Evolutionary conservation across 148 eudicot species (phyloP).

Genomic region (Limonium bicolor): DNA sequence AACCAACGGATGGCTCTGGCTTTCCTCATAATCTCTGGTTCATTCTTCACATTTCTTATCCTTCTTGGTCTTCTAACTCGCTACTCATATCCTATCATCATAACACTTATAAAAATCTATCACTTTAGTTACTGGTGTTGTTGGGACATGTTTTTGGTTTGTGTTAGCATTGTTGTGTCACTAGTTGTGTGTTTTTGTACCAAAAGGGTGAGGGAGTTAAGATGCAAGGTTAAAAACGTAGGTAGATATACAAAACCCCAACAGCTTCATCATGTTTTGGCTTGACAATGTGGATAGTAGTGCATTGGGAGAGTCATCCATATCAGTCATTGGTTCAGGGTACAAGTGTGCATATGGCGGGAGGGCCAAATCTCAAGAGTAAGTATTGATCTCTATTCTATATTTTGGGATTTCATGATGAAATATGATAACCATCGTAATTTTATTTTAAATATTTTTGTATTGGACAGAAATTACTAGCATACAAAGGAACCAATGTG

Average conservation of each 20-base stretch:
- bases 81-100: slow-evolving; percentile 31
- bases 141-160: slow-evolving; percentile 26
- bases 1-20: slow-evolving; percentile 30
- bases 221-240: slow-evolving; percentile 15
- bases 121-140: slow-evolving; percentile 15
- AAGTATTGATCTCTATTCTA: background rate
- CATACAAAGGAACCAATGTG: slow-evolving; percentile 11
- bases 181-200: slow-evolving; percentile 14
- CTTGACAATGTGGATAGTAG: slow-evolving; percentile 9
- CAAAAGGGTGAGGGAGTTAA: slow-evolving; percentile 21
- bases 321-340: slow-evolving; percentile 31
- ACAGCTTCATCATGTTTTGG: slow-evolving; percentile 26
- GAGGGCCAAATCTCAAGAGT: slow-evolving; percentile 31
- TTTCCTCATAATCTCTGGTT: slow-evolving; percentile 19
- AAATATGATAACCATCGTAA: background rate
- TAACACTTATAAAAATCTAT: slow-evolving; percentile 14
- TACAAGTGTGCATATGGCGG: slow-evolving; percentile 26
- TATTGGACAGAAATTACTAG: slow-evolving; percentile 12
- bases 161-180: slow-evolving; percentile 17
- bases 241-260: slow-evolving; percentile 20
- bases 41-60: slow-evolving; percentile 24
- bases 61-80: slow-evolving; percentile 27
- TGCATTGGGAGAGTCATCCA: slow-evolving; percentile 29
- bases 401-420: background rate
- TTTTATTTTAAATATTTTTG: background rate